phyloP scores from a whole-genome alignment of 1,139 yeast genomes.

The Candida frijolesensis region DNA sequence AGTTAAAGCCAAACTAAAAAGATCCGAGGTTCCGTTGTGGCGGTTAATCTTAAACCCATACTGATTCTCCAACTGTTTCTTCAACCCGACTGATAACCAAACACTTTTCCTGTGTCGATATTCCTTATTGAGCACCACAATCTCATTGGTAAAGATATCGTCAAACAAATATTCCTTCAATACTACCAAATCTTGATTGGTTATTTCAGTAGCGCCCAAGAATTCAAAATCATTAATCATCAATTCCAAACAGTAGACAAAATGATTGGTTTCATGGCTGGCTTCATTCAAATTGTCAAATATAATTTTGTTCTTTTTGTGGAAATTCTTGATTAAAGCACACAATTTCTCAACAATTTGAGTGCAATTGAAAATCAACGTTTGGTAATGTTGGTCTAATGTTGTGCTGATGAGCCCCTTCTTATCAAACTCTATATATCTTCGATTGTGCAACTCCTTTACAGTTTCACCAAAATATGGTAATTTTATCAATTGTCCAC shows the following conservation, averaged over 20 bases:
- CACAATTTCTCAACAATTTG: background rate
- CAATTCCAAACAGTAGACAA: background rate
- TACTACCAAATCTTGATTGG: background rate
- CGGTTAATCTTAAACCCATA: background rate
- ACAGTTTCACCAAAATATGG: background rate
- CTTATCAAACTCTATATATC: background rate
- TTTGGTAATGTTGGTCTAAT: background rate
- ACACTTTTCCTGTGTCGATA: background rate
- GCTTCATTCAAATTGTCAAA: background rate
- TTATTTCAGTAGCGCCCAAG: background rate
- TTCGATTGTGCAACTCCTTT: background rate
- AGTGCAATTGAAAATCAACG: background rate
- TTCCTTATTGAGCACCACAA: background rate
- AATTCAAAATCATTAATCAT: background rate
- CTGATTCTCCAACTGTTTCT: background rate
- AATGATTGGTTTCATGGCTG: background rate
- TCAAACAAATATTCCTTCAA: constrained; percentile 1
- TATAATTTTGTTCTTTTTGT: background rate
- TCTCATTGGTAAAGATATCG: background rate
- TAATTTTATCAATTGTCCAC: background rate
- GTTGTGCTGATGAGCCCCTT: background rate
- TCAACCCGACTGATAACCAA: background rate
- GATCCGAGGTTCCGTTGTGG: background rate
- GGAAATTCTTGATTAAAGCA: background rate
- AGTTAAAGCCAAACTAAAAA: background rate